These are phyloP conservation scores for Trichoderma gamsii DNA, from an alignment of 495 filamentous ascomycete genomes.

Conservation along the genomic window DNA sequence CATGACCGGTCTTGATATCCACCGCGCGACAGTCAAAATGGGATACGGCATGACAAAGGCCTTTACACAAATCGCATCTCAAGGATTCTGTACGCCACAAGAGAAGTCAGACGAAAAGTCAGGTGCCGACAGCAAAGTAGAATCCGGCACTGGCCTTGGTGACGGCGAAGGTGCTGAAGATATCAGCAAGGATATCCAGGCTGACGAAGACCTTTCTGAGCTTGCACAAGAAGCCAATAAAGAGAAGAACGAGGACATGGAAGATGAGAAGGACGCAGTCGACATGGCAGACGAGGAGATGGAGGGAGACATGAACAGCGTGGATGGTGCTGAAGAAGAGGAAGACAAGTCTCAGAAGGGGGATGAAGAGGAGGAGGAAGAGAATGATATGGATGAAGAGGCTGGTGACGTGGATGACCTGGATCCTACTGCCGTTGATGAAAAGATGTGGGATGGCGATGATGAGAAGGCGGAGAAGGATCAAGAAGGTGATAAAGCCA, in stretches of 20 bases:
- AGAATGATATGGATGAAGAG: constrained; percentile 78
- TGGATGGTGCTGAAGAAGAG: constrained; percentile 49
- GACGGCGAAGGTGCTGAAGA: constrained; percentile 93
- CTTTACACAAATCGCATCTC: constrained; percentile 66
- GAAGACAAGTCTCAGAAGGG: constrained; percentile 43
- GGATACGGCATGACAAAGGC: constrained; percentile 66
- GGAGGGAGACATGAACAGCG: constrained; percentile 70
- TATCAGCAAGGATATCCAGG: constrained; percentile 91
- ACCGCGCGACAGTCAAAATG: constrained; percentile 65
- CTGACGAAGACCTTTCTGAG: constrained; percentile 89
- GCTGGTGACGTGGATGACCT: constrained; percentile 82
- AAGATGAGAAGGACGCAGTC: constrained; percentile 83
- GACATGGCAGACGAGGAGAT: constrained; percentile 91
- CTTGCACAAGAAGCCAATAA: constrained; percentile 76
- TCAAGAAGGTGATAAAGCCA: constrained; percentile 64
- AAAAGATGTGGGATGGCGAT: constrained; percentile 94
- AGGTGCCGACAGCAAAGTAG: constrained; percentile 65
- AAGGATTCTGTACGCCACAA: constrained; percentile 85
- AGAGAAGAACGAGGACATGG: constrained; percentile 61
- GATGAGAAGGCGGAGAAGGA: constrained; percentile 72
- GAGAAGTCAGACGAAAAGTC: constrained; percentile 65
- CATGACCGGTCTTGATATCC: constrained; percentile 47
- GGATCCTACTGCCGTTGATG: constrained; percentile 82
- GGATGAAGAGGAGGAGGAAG: constrained; percentile 50
- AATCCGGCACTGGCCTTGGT: constrained; percentile 92